Percentiles rank a stretch among this genome's conserved stretches.
phyloP scores from a whole-genome alignment of 371 early-diverging fungal genomes.

The Umbelopsis sp. region DNA sequence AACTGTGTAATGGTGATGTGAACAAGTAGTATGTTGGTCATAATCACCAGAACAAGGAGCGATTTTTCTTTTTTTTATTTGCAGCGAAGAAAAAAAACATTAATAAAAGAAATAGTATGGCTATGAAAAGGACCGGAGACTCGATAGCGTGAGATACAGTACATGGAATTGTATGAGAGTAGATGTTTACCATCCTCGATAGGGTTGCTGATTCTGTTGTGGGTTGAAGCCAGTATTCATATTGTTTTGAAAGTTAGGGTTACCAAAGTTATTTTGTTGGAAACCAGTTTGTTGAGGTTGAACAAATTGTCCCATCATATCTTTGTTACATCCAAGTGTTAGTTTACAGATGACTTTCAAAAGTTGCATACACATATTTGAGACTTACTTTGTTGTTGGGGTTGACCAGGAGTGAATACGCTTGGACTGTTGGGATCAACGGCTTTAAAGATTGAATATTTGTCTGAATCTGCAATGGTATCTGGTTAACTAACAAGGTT shows the following conservation, averaged over 20 bases:
- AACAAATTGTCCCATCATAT: slow-evolving; percentile 26
- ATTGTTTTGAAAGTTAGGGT: slow-evolving; percentile 14
- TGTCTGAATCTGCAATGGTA: slow-evolving; percentile 31
- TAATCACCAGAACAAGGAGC: too few species aligned
- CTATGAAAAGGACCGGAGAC: not conserved
- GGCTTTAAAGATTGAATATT: slow-evolving; percentile 47
- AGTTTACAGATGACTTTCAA: not conserved
- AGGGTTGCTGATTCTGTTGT: slow-evolving; percentile 12
- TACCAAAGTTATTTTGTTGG: slow-evolving; percentile 5
- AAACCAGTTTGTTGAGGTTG: slow-evolving; percentile 28
- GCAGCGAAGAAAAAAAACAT: not conserved
- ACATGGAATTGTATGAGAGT: not conserved
- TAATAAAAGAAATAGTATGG: not conserved
- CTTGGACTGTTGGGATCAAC: slow-evolving; percentile 38
- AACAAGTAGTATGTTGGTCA: too few species aligned
- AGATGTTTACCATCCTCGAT: slow-evolving; percentile 6
- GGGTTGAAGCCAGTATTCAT: slow-evolving; percentile 20
- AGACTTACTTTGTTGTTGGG: slow-evolving; percentile 8
- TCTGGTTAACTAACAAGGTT: slow-evolving; percentile 19
- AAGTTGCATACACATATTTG: not conserved
- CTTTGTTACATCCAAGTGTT: not conserved
- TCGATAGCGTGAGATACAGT: not conserved
- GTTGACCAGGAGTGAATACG: slow-evolving; percentile 35
- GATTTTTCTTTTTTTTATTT: not conserved
- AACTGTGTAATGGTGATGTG: too few species aligned